A percentile compares a stretch with the other conserved stretches of the same genome.
Conservation (phyloP, 1,284 basidiomycete species). For the Heterobasidion annosum region DNA sequence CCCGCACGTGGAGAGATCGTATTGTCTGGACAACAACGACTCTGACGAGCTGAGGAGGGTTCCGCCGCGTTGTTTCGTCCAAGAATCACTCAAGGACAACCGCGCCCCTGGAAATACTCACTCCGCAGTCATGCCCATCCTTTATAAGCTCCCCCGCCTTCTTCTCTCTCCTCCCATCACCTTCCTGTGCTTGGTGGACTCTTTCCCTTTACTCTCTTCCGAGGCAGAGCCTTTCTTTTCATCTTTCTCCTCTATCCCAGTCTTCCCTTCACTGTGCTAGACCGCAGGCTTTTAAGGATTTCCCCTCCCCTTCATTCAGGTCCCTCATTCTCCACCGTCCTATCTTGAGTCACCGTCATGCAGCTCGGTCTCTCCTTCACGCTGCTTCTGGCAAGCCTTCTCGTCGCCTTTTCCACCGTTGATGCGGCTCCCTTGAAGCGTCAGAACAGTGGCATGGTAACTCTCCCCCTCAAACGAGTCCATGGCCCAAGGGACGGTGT, state of each 20-base stretch:
- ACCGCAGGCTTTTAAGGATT: slow-evolving; percentile 1
- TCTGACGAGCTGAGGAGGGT: neutral
- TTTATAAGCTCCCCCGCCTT: neutral
- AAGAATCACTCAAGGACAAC: neutral
- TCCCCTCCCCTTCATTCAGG: slow-evolving; percentile 13
- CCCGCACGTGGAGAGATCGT: neutral
- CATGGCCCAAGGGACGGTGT: slow-evolving; percentile 27
- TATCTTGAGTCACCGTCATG: slow-evolving; percentile 28
- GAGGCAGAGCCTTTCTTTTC: slow-evolving; percentile 20
- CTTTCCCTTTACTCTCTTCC: slow-evolving; percentile 10
- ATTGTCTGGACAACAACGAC: neutral
- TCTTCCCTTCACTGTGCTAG: neutral
- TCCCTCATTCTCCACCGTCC: slow-evolving; percentile 18
- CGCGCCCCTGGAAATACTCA: neutral
- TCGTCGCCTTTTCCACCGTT: slow-evolving; percentile 25
- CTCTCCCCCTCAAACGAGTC: slow-evolving; percentile 47
- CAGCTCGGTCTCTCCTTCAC: slow-evolving; percentile 43
- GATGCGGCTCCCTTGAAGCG: slow-evolving; percentile 32
- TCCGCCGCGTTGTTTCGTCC: neutral
- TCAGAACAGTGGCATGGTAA: slow-evolving; percentile 31
- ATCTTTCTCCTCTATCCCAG: slow-evolving; percentile 12
- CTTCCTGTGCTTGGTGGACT: slow-evolving; percentile 8
- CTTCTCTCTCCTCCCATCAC: slow-evolving; percentile 4
- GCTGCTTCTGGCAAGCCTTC: slow-evolving; percentile 42
- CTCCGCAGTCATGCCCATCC: neutral